These are phyloP conservation scores for Aureoboletus auriporus DNA, from an alignment of 768 basidiomycete genomes.

Conservation along the genomic window DNA sequence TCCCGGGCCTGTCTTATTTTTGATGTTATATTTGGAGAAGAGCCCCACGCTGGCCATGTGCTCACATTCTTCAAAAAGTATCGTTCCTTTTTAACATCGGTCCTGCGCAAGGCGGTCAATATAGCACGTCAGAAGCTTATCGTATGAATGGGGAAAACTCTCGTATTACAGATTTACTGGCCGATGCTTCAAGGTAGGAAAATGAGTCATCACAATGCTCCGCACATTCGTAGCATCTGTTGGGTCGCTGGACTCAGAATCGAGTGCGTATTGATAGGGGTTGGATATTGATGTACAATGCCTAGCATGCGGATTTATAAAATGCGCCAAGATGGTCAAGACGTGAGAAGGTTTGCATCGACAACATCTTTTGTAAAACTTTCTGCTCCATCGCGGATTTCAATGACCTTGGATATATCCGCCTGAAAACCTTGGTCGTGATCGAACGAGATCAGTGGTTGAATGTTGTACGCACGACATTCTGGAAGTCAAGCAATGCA, in stretches of 20 bases:
- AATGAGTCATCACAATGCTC: background rate
- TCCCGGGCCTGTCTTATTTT: too few species aligned
- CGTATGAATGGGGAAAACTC: too few species aligned
- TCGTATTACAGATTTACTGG: background rate
- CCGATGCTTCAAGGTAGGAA: background rate
- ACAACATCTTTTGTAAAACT: slow-evolving; percentile 70
- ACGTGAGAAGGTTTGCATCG: slow-evolving; percentile 50
- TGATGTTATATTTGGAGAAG: too few species aligned
- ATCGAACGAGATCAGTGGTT: background rate
- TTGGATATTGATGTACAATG: background rate
- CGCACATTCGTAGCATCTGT: background rate
- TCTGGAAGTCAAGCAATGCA: slow-evolving; percentile 75
- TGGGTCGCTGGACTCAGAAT: background rate
- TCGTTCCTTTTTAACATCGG: too few species aligned
- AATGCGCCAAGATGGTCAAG: slow-evolving; percentile 2
- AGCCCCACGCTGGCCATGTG: too few species aligned
- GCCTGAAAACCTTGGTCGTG: slow-evolving; percentile 41
- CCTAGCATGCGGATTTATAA: background rate
- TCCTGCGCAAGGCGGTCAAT: background rate
- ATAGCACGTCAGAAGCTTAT: background rate
- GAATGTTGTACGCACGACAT: slow-evolving; percentile 47
- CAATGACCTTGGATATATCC: slow-evolving; percentile 75
- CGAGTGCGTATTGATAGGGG: background rate
- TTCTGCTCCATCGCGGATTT: slow-evolving; percentile 79
- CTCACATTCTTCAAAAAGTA: too few species aligned